Base-by-base conservation (phyloP, 192 early-diverging fungal species). In the Backusella psychrophila region DNA sequence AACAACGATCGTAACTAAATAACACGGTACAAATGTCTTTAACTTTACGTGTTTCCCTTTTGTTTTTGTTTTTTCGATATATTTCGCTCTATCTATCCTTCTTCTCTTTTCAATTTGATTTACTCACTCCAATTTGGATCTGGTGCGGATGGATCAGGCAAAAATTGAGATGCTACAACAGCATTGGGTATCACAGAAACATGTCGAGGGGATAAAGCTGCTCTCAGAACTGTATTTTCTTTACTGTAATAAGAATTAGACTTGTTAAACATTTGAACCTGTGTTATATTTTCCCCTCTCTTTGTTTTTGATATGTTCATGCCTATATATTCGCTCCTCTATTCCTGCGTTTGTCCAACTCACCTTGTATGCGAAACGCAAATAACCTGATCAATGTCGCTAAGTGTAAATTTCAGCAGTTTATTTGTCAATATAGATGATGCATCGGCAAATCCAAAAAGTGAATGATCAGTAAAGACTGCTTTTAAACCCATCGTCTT, bases 151-250 rank as follows among this genome's bases (percentile, higher is more conserved):
- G 92, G 89, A 77, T 98, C 93, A 0, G 98, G 98, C 69, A 80
- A 80, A 79, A 98, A 98, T 73, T 97, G 92, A 35, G 92, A 91
- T 14, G 94, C 93, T n/a, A 99, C 94, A 17, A 99, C 93, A 39
- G 97, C 97, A 85, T 99, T 99, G 17, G 98, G 98, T 63, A 99
- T 97, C 26, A 97, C 97, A 4, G 94, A 96, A 5, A 99, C 98
- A 73, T 91, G 89, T 72, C 87, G 84, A 11, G 98, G 98, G 44
- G 95, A 92, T 23, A 99, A 87, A 6, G 94, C 91, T 1, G 96
- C 98, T 21, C 98, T 87, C 33, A 99, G 83, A 11, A 99, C 98
- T 1, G 98, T 99, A 83, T 99, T 99, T 83, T 98, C 98, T 83
- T 98, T 99, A 87, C 97, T 97, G 74, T 38, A 2, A 41, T 36